These are phyloP conservation scores for Wilhelminamyces savonicus DNA, from an alignment of 805 yeast genomes.

Conservation along the genomic window DNA sequence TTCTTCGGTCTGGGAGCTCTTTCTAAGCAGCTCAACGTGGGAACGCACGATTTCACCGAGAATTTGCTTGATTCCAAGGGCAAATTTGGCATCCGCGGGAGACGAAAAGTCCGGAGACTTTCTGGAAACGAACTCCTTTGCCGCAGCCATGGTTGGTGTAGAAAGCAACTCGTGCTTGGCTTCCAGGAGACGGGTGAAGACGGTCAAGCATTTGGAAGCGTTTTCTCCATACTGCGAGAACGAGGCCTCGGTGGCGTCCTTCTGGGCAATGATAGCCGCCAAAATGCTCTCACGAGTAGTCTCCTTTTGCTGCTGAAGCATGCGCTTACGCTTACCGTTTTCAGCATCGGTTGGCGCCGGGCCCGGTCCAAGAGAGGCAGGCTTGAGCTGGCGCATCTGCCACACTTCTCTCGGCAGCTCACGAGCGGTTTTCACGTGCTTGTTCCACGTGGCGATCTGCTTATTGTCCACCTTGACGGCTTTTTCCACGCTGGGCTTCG, in stretches of 20 bases:
- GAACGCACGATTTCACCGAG: conserved; percentile 30
- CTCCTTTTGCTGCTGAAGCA: conserved; percentile 35
- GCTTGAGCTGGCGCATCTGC: conserved; percentile 41
- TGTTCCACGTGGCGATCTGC: conserved; percentile 74
- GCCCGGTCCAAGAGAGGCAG: conserved; percentile 29
- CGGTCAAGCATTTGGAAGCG: conserved; percentile 30
- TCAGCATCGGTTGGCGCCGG: too few relatives aligned
- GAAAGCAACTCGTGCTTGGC: conserved; percentile 20
- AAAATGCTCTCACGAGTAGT: conserved; percentile 45
- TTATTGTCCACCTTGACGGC: conserved; percentile 64
- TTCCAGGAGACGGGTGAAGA: conserved; percentile 21
- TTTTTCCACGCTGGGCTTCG: conserved; percentile 68
- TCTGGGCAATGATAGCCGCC: conserved; percentile 32
- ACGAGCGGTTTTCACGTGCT: conserved; percentile 54
- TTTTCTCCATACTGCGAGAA: conserved; percentile 7
- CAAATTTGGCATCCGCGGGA: conserved; percentile 23
- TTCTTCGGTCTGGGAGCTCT: conserved; percentile 13
- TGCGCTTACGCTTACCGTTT: conserved; percentile 28
- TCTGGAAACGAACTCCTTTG: conserved; percentile 22
- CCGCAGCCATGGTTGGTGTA: conserved; percentile 10
- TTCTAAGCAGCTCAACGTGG: conserved; percentile 27
- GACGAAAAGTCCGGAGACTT: conserved; percentile 29
- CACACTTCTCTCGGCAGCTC: conserved; percentile 53
- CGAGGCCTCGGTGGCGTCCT: conserved; percentile 11
- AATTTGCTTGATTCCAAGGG: conserved; percentile 27